Conservation (phyloP, 345 rosid species). For the Bruguiera sexangula region DNA sequence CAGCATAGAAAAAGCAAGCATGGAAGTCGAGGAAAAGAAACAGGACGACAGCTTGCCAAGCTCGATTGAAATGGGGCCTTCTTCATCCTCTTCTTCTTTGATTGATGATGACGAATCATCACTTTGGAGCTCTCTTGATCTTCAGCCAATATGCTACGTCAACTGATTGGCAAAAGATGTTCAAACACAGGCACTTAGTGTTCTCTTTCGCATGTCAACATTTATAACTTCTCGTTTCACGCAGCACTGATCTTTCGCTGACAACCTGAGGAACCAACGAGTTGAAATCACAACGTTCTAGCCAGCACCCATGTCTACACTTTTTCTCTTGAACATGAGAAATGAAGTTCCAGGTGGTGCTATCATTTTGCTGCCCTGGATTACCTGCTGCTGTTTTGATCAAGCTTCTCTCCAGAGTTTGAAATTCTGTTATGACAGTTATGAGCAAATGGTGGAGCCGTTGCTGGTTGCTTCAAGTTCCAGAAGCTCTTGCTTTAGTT, state of each 20-base stretch:
- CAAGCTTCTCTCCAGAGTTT: too few relatives aligned
- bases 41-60: slow-evolving; percentile 22
- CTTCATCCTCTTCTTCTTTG: slow-evolving; percentile 21
- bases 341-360: background rate
- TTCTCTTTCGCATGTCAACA: too few relatives aligned
- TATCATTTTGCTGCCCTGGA: too few relatives aligned
- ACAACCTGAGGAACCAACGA: background rate
- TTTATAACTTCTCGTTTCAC: background rate
- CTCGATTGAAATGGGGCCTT: slow-evolving; percentile 12
- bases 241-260: slow-evolving; percentile 1
- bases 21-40: slow-evolving; percentile 16
- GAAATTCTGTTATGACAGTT: too few relatives aligned
- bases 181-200: background rate
- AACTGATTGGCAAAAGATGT: slow-evolving; percentile 25
- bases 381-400: too few relatives aligned
- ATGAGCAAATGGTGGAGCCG: too few relatives aligned
- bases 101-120: slow-evolving; percentile 41
- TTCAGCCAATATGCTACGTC: slow-evolving; percentile 57
- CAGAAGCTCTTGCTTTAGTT: too few relatives aligned
- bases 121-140: slow-evolving; percentile 68
- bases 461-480: too few relatives aligned
- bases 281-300: background rate
- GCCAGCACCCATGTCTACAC: too few relatives aligned
- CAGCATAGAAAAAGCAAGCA: slow-evolving; percentile 18
- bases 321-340: background rate